Conservation (phyloP, 371 early-diverging fungal genomes). For the Circinella umbellata region DNA sequence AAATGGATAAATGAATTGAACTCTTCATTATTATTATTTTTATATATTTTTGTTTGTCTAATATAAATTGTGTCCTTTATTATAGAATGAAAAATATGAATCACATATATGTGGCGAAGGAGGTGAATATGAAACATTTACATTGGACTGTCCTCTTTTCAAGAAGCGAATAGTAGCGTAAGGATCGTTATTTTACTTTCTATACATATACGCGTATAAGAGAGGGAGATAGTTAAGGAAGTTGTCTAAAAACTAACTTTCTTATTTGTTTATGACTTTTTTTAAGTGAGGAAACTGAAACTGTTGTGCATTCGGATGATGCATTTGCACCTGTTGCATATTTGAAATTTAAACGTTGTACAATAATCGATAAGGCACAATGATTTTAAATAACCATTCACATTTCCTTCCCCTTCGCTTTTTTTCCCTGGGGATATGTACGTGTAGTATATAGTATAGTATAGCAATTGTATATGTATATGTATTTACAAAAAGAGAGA, state of each 20-base stretch:
- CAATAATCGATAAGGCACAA: conserved; percentile 59
- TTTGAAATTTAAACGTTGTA: conserved; percentile 64
- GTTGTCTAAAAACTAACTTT: no score
- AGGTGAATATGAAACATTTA: conserved; percentile 99
- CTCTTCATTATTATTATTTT: no score
- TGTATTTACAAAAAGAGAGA: not conserved
- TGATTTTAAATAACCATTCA: not conserved
- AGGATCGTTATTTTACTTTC: conserved; percentile 18
- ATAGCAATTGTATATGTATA: not conserved
- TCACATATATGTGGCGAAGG: conserved; percentile 99
- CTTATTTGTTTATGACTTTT: not conserved
- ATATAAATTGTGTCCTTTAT: not conserved
- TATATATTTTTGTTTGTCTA: no score
- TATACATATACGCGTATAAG: no score
- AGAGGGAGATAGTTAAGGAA: no score
- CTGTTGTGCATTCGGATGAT: conserved; percentile 80
- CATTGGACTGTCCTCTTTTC: conserved; percentile 97
- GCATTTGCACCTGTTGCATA: conserved; percentile 87
- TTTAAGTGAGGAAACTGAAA: conserved; percentile 73
- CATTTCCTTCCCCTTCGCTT: not conserved
- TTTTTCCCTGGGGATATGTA: no score
- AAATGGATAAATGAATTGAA: no score
- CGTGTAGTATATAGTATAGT: not conserved
- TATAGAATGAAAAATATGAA: conserved; percentile 77
- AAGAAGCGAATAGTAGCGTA: conserved; percentile 75